A percentile compares a stretch with the other conserved stretches of the same genome.
These are phyloP conservation scores for Ensete ventricosum DNA, from an alignment of 176 grass and related monocot genomes.

Conservation along the genomic window DNA sequence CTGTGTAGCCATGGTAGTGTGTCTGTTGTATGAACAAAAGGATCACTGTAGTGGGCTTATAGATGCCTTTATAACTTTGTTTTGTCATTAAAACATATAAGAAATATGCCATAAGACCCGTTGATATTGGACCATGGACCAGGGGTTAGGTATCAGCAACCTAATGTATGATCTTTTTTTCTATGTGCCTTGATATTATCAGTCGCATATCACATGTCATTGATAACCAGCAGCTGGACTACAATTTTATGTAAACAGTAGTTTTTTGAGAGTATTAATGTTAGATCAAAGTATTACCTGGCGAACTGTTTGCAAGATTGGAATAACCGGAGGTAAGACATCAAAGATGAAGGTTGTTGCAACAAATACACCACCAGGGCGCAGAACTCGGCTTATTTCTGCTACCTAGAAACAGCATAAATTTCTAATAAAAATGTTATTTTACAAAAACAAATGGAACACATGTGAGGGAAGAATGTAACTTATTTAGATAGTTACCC, in stretches of 20 bases:
- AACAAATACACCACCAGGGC: conserved; percentile 74
- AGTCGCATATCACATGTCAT: not conserved
- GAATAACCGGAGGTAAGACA: conserved; percentile 37
- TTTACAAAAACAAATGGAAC: not conserved
- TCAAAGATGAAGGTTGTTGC: conserved; percentile 74
- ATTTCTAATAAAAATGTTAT: not conserved
- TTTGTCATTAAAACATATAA: too few species aligned
- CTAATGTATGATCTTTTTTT: not conserved
- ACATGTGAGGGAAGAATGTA: not conserved
- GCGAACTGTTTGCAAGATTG: conserved; percentile 41
- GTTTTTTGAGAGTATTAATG: not conserved
- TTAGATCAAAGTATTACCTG: conserved; percentile 40
- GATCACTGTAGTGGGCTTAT: too few species aligned
- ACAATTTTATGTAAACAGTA: too few species aligned
- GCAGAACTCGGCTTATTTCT: conserved; percentile 77
- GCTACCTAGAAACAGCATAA: conserved; percentile 37
- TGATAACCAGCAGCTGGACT: not conserved
- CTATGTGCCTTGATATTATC: not conserved
- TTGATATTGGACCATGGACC: too few species aligned
- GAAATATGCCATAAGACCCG: too few species aligned
- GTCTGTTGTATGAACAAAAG: too few species aligned
- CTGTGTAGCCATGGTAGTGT: too few species aligned
- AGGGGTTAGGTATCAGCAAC: too few species aligned
- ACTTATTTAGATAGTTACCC: not conserved
- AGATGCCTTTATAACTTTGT: too few species aligned